A percentile compares a stretch with the other conserved stretches of the same genome.
These are phyloP conservation scores for Dictyostelium discoideum DNA, from an alignment of 78 protist species.

Conservation along the genomic window DNA sequence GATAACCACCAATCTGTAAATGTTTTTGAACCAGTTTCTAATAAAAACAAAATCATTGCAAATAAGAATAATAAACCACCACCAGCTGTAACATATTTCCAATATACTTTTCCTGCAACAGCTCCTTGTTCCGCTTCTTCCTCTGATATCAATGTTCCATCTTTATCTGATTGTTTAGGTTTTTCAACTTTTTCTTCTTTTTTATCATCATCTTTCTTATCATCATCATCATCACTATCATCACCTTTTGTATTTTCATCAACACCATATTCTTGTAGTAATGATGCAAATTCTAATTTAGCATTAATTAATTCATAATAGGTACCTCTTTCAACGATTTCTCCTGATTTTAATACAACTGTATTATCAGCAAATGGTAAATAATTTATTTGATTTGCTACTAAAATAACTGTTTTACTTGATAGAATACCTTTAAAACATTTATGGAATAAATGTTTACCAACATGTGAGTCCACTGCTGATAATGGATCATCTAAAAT, in stretches of 20 bases:
- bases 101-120: slow-evolving; percentile 20
- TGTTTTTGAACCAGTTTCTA: slow-evolving; percentile 12
- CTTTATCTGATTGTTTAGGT: slow-evolving; percentile 2
- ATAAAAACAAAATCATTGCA: neutral
- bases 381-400: slow-evolving; percentile 85
- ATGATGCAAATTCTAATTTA: slow-evolving; percentile 11
- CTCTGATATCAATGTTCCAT: slow-evolving; percentile 46
- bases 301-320: neutral
- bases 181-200: slow-evolving; percentile 14
- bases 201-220: neutral
- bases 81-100: slow-evolving; percentile 25
- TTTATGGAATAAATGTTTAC: slow-evolving; percentile 83
- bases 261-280: slow-evolving; percentile 30
- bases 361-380: slow-evolving; percentile 29
- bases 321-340: slow-evolving; percentile 75
- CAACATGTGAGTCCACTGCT: slow-evolving; percentile 95
- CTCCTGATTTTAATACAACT: slow-evolving; percentile 81
- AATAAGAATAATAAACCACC: slow-evolving; percentile 30
- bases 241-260: neutral
- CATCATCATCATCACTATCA: slow-evolving; percentile 30
- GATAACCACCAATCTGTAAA: slow-evolving; percentile 77
- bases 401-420: slow-evolving; percentile 87
- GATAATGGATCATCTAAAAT: slow-evolving; percentile 95
- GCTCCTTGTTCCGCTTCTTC: slow-evolving; percentile 82
- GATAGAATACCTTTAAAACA: slow-evolving; percentile 51